These are phyloP conservation scores for Auricularia sp. DNA, from an alignment of 768 basidiomycete species.

Conservation along the genomic window DNA sequence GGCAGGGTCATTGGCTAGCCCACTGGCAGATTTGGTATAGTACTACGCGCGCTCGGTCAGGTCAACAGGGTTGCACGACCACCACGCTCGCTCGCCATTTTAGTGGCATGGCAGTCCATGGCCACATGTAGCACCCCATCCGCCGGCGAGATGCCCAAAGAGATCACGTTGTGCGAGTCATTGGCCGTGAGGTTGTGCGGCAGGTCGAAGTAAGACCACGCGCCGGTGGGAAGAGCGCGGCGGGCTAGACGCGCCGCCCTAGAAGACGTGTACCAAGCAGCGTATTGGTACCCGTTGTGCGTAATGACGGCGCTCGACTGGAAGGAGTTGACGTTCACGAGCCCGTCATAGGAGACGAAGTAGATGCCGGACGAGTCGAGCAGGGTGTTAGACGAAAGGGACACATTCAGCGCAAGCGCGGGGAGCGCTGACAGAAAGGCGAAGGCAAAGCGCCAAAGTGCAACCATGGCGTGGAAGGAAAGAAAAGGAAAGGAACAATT, in stretches of 20 bases:
- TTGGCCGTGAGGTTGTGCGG: slow-evolving; percentile 5
- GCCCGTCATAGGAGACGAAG: slow-evolving; percentile 9
- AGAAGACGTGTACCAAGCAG: slow-evolving; percentile 6
- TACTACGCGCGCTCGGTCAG: neutral
- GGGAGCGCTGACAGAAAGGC: neutral
- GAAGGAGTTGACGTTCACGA: slow-evolving; percentile 1
- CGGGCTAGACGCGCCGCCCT: slow-evolving; percentile 6
- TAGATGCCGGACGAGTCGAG: slow-evolving; percentile 4
- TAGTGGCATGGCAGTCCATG: slow-evolving; percentile 1
- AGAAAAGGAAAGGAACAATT: neutral
- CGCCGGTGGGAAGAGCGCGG: neutral
- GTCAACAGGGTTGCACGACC: neutral
- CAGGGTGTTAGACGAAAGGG: slow-evolving; percentile 2
- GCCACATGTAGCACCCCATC: slow-evolving; percentile 5
- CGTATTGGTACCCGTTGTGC: slow-evolving; percentile 8
- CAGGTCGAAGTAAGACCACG: slow-evolving; percentile 1
- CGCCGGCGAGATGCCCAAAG: slow-evolving; percentile 5
- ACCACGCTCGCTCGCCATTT: neutral
- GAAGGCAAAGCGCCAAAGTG: neutral
- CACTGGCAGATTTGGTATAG: slow-evolving; percentile 4
- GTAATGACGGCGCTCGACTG: neutral
- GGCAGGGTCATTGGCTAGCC: slow-evolving; percentile 6
- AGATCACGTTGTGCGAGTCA: slow-evolving; percentile 9
- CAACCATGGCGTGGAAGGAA: neutral
- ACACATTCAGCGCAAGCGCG: neutral